A percentile compares a stretch with the other conserved stretches of the same genome.
phyloP scores from a whole-genome alignment of 2,329 filamentous ascomycete genomes.

The Tolypocladium endophyticum region DNA sequence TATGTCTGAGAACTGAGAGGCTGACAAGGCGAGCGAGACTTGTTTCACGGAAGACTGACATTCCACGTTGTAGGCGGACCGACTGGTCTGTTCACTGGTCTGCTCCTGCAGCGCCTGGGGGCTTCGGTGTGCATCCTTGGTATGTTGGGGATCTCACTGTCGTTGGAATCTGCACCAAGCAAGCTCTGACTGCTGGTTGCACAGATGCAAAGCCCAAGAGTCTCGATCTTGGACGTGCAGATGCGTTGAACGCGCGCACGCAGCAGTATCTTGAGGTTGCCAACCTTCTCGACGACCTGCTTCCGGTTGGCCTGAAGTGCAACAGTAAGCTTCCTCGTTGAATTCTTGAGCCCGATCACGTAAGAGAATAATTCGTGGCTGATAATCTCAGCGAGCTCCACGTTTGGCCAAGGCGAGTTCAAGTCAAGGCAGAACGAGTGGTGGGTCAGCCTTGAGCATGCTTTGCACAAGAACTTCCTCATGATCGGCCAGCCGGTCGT shows the following conservation, averaged over 20 bases:
- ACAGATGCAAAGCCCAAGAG: slow-evolving; percentile 27
- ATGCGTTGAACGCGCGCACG: slow-evolving; percentile 36
- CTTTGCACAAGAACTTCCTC: slow-evolving; percentile 35
- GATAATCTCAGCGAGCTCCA: slow-evolving; percentile 29
- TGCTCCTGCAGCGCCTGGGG: slow-evolving; percentile 30
- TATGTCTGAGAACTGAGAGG: slow-evolving; percentile 5
- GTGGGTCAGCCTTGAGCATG: slow-evolving; percentile 35
- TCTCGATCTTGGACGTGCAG: slow-evolving; percentile 32
- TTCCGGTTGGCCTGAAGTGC: slow-evolving; percentile 33
- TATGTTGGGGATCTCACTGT: slow-evolving; percentile 6
- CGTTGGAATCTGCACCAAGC: neutral
- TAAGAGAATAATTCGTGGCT: neutral
- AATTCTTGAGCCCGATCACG: neutral
- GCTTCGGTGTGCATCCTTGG: slow-evolving; percentile 29
- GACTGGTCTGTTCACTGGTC: slow-evolving; percentile 32
- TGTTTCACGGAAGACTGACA: neutral
- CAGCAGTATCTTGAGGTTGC: slow-evolving; percentile 37
- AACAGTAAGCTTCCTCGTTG: slow-evolving; percentile 26
- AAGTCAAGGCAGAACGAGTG: slow-evolving; percentile 35
- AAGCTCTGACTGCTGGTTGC: neutral
- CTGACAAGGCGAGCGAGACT: neutral
- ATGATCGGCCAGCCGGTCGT: slow-evolving; percentile 39
- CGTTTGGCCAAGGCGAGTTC: slow-evolving; percentile 33
- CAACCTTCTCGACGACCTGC: slow-evolving; percentile 28
- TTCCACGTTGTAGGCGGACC: slow-evolving; percentile 24